Conservation (phyloP, 2,329 filamentous ascomycete genomes). For the Pestalotiopsis sp. region DNA sequence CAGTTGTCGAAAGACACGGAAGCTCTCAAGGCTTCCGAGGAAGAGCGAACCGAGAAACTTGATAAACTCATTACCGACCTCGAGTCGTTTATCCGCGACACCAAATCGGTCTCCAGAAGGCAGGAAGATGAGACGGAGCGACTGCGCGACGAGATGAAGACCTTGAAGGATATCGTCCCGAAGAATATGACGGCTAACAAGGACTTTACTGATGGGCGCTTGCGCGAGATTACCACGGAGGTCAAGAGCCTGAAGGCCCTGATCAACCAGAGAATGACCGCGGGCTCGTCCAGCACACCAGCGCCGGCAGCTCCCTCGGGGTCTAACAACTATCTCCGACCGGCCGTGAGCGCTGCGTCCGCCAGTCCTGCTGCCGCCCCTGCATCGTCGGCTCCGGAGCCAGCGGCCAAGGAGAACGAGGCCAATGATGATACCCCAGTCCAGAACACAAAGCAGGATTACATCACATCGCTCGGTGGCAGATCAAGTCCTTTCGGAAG, state of each 20-base stretch:
- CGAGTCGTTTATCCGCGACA: slow-evolving; percentile 77
- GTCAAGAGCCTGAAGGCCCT: slow-evolving; percentile 91
- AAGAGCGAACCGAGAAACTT: slow-evolving; percentile 79
- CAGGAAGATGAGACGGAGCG: slow-evolving; percentile 87
- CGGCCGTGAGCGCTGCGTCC: slow-evolving; percentile 19
- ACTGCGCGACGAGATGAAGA: slow-evolving; percentile 83
- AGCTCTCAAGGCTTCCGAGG: slow-evolving; percentile 82
- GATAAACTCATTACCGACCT: slow-evolving; percentile 83
- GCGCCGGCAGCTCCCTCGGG: slow-evolving; percentile 18
- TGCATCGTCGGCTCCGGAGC: slow-evolving; percentile 22
- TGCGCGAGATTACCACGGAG: slow-evolving; percentile 85
- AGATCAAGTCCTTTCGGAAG: slow-evolving; percentile 52
- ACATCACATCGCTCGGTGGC: slow-evolving; percentile 36
- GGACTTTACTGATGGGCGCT: slow-evolving; percentile 75
- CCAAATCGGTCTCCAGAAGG: slow-evolving; percentile 79
- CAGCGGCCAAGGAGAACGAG: slow-evolving; percentile 27
- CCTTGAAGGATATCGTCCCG: slow-evolving; percentile 82
- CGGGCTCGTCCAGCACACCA: slow-evolving; percentile 26
- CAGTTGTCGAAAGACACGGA: slow-evolving; percentile 91
- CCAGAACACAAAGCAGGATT: slow-evolving; percentile 30
- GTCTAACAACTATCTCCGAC: slow-evolving; percentile 20
- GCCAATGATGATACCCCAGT: slow-evolving; percentile 31
- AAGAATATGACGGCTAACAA: slow-evolving; percentile 88
- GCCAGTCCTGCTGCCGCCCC: slow-evolving; percentile 16
- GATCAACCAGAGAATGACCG: slow-evolving; percentile 65